Evolutionary conservation across 2,329 filamentous ascomycete species (phyloP), one percentile per base, ranked within the genome.

Genomic region (Botrytis elliptica): DNA sequence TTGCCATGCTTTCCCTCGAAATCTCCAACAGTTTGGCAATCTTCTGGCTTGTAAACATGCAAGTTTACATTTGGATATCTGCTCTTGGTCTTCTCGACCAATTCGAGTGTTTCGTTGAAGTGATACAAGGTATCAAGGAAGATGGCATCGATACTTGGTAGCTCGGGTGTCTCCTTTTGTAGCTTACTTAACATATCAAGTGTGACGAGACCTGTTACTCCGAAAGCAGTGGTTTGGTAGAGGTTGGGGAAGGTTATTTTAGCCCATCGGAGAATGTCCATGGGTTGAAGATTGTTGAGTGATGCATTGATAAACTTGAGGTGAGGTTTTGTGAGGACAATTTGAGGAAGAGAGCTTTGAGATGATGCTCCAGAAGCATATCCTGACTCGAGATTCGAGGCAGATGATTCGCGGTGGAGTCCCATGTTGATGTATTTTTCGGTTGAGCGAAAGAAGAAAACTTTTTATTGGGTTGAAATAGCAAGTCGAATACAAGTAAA

Each of bases 201-300:
- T 74, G 92, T 94, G 77, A 91, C 93, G 49, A 96, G 89, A 62
- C 93, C 93, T 2, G 92, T 93, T 75, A 95, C 84, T 71, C 93
- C 93, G 81, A 95, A 95, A 73, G 93, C 93, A 20, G 93, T 95
- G 62, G 92, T 93, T 84, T 96, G 93, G 85, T 90, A 98, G 63
- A 98, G 89, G 81, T 92, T 92, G 80, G 96, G 96, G 79, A 99
- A 92, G 79, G 95, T 92, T 79, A 93, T 91, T 81, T 95, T 92
- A 87, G 92, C 94, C 92, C 97, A 98, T 84, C 91, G 92, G 75
- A 99, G 89, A 79, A 98, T 92, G 77, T 98, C 95, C 88, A 95
- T 87, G 75, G 96, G 93, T 81, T 95, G 90, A 83, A 98, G 92
- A 81, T 91, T 89, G 83, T 96, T 93, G 79, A 99, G 86, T 83